A percentile compares a stretch with the other conserved stretches of the same genome.
Conservation (phyloP, 805 yeast species). For the Ogataea dorogensis region DNA sequence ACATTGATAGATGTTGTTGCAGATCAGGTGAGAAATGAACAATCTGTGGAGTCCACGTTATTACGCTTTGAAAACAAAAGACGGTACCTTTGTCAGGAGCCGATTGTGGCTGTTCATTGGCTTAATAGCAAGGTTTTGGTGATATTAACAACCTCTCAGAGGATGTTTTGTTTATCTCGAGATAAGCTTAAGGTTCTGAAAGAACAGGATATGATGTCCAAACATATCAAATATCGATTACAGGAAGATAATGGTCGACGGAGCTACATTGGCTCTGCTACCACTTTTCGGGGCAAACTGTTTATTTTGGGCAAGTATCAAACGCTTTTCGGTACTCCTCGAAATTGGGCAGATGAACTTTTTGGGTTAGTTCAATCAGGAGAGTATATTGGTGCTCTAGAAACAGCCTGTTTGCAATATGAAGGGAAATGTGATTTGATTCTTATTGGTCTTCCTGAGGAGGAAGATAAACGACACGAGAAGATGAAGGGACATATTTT, state of each 20-base stretch:
- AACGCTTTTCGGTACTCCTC: conserved; percentile 53
- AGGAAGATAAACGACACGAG: conserved; percentile 41
- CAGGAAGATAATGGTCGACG: conserved; percentile 14
- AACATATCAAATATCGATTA: conserved; percentile 34
- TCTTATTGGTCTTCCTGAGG: conserved; percentile 56
- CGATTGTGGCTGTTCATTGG: conserved; percentile 61
- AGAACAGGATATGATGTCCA: conserved; percentile 38
- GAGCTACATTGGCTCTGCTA: conserved; percentile 33
- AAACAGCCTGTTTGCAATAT: conserved; percentile 52
- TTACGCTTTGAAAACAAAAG: conserved; percentile 40
- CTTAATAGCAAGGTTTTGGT: conserved; percentile 39
- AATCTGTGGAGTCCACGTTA: conserved; percentile 23
- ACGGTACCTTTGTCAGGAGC: conserved; percentile 45
- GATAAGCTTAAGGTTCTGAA: conserved; percentile 37
- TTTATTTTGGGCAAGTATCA: conserved; percentile 54
- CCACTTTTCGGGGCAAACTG: conserved; percentile 44
- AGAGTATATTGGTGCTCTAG: conserved; percentile 55
- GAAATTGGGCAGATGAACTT: conserved; percentile 70
- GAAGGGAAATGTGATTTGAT: conserved; percentile 48
- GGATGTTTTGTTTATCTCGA: conserved; percentile 42
- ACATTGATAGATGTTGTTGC: conserved; percentile 51
- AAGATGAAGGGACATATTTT: conserved; percentile 54
- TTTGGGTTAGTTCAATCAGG: conserved; percentile 46
- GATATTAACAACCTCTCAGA: conserved; percentile 45
- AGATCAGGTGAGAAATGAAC: conserved; percentile 29